phyloP scores from a whole-genome alignment of 2,329 filamentous ascomycete genomes.

The Macrophomina phaseolina region DNA sequence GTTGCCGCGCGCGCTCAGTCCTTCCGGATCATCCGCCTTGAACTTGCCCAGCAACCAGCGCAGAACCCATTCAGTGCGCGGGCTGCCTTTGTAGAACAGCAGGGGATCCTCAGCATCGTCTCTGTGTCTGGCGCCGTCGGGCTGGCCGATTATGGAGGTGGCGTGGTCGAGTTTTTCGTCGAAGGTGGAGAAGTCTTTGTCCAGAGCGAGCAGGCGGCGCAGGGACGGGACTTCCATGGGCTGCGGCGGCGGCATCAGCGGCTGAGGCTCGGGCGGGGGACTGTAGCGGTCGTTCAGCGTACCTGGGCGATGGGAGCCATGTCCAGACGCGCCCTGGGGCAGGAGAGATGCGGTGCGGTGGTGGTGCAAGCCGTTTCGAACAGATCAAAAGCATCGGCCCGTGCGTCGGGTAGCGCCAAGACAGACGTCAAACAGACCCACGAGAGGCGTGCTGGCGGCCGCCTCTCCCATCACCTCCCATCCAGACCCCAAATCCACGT shows the following conservation, averaged over 20 bases:
- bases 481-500: conserved; percentile 1
- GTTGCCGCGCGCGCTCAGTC: conserved; percentile 49
- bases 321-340: conserved; percentile 22
- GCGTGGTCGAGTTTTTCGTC: conserved; percentile 49
- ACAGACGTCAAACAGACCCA: conserved; percentile 25
- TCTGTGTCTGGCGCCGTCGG: conserved; percentile 29
- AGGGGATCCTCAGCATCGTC: conserved; percentile 12
- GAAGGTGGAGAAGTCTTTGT: conserved; percentile 43
- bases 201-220: conserved; percentile 47
- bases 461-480: conserved; percentile 8
- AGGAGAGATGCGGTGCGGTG: conserved; percentile 25
- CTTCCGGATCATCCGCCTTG: conserved; percentile 46
- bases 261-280: conserved; percentile 2
- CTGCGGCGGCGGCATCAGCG: conserved; percentile 24
- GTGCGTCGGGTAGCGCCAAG: conserved; percentile 21
- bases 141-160: conserved; percentile 47
- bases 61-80: conserved; percentile 68
- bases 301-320: conserved; percentile 28
- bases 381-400: conserved; percentile 22
- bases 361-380: conserved; percentile 23
- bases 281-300: conserved; percentile 19
- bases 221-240: conserved; percentile 37
- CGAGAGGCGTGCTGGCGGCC: conserved; percentile 14
- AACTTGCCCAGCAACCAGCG: conserved; percentile 70
- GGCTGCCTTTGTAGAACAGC: conserved; percentile 36